Percentiles rank a stretch among this genome's conserved stretches.
Evolutionary conservation across 371 early-diverging fungal species (phyloP).

Genomic region (Mucor plumbeus): DNA sequence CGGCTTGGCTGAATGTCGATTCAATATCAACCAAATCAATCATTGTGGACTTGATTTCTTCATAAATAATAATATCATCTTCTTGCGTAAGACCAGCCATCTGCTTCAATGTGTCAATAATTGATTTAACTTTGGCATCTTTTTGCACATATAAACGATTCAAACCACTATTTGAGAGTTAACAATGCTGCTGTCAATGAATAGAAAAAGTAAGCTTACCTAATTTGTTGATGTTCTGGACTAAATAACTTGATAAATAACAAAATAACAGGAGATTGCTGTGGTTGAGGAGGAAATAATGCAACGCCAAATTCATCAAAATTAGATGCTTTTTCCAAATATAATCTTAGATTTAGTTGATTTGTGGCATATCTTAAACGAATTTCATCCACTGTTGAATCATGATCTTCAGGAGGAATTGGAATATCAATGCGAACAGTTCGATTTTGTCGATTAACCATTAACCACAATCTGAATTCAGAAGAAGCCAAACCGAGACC

Average conservation of each 20-base stretch:
- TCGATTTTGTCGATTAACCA: conserved; percentile 89
- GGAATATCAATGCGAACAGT: conserved; percentile 87
- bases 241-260: conserved; percentile 35
- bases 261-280: conserved; percentile 11
- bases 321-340: conserved; percentile 25
- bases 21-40: conserved; percentile 76
- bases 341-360: conserved; percentile 30
- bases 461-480: conserved; percentile 83
- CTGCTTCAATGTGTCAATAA: conserved; percentile 59
- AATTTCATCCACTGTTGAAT: conserved; percentile 32
- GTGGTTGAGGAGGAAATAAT: conserved; percentile 22
- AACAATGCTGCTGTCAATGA: too few species aligned
- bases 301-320: conserved; percentile 11
- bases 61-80: conserved; percentile 70
- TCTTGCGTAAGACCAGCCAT: conserved; percentile 56
- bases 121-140: conserved; percentile 60
- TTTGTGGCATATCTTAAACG: conserved; percentile 29
- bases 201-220: conserved; percentile 11
- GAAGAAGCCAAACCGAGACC: conserved; percentile 47
- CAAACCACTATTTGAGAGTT: conserved; percentile 43
- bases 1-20: conserved; percentile 71
- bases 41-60: conserved; percentile 94
- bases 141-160: conserved; percentile 63
- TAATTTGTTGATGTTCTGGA: conserved; percentile 29
- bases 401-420: conserved; percentile 38